These are phyloP conservation scores for Karstenula rhodostoma DNA, from an alignment of 2,329 filamentous ascomycete species.

Conservation along the genomic window DNA sequence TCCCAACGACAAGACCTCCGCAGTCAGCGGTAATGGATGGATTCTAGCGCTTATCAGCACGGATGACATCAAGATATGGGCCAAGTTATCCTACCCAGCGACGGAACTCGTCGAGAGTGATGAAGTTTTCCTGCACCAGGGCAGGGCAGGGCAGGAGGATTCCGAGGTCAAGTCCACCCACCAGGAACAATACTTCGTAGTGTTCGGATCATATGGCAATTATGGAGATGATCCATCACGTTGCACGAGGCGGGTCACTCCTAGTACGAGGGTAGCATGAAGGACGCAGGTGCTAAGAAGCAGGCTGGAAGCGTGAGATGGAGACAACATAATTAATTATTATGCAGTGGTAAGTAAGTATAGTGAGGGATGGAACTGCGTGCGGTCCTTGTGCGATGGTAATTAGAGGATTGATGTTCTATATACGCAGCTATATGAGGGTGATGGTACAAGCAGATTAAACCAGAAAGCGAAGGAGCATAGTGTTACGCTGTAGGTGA, in stretches of 20 bases:
- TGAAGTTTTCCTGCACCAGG: constrained; percentile 9
- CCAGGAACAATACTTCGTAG: constrained; percentile 15
- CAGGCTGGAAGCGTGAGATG: constrained; percentile 3
- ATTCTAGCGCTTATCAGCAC: constrained; percentile 8
- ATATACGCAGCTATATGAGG: background rate
- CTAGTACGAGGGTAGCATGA: constrained; percentile 10
- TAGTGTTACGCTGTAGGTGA: constrained; percentile 16
- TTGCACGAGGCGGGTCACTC: constrained; percentile 4
- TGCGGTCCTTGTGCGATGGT: background rate
- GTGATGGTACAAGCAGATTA: background rate
- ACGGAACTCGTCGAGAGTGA: constrained; percentile 13
- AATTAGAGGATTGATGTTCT: constrained; percentile 1
- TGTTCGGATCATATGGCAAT: constrained; percentile 15
- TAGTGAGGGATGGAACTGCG: background rate
- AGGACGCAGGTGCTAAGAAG: constrained; percentile 7
- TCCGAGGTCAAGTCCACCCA: constrained; percentile 14
- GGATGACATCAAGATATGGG: background rate
- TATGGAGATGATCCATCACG: constrained; percentile 12
- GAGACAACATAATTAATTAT: constrained; percentile 9
- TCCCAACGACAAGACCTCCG: constrained; percentile 1
- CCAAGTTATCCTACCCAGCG: constrained; percentile 11
- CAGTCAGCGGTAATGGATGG: constrained; percentile 14
- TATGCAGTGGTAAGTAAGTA: constrained; percentile 1
- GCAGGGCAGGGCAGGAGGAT: background rate
- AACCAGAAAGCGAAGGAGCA: constrained; percentile 20